Base-by-base conservation (phyloP, 345 rosid genomes). In the Triadica sebifera region DNA sequence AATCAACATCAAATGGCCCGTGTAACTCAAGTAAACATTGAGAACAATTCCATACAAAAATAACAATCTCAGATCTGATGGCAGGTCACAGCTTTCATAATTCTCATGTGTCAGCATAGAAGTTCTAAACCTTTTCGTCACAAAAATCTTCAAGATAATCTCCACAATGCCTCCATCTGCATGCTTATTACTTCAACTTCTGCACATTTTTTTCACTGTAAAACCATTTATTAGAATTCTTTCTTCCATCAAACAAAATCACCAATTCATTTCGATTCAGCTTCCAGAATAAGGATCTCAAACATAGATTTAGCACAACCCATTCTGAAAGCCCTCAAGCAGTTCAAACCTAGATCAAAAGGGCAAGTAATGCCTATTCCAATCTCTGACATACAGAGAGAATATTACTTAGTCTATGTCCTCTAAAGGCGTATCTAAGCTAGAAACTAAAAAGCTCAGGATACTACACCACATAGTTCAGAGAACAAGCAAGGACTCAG, bases 381-480 rank as follows among this genome's bases (percentile, higher is more conserved):
- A 72, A 53, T 70, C 84, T 76, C 81, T 77, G 69, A 68, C 37
- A 47, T 50, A 72, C 70, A 78, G 22, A 49, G 70, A 64, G 65
- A 25, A 53, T 20, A 50, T 38, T 49, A n/a, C 84, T 79, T 73
- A 63, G 52, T 75, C 72, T 57, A 70, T 71, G 63, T 76, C 83
- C 81, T 72, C 52, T 47, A n/a, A 20, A 70, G 47, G 72, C 72
- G 62, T 64, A 37, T 51, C 85, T 79, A 82, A 67, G 55, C 84
- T 80, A 78, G 75, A 74, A 69, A 69, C 50, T 59, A 52, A 12
- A 77, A 74, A 34, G 24, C 75, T 60, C 64, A 41, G 16, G 25
- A 67, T 5, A 57, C 47, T 29, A 46, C 61, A 67, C 74, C 39
- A 65, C 29, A 47, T 25, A 52, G 13, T 25, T n/a, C 34, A 41